phyloP scores from a whole-genome alignment of 1,139 yeast species.

The Saccharomyces hybrid region DNA sequence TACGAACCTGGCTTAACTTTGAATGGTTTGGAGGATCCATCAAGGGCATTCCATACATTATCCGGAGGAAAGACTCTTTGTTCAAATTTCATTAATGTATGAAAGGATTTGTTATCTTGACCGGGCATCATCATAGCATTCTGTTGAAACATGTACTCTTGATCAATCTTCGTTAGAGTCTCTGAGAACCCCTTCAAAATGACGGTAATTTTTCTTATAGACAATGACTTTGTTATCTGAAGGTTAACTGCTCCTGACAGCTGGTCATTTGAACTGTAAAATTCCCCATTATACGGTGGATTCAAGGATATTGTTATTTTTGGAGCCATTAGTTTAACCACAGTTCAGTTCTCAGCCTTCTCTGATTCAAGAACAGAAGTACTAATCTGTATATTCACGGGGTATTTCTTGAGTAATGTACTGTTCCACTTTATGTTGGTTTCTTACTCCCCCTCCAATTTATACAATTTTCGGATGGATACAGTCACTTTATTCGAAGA shows the following conservation, averaged over 20 bases:
- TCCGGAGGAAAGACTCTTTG: slow-evolving; percentile 28
- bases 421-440: too few species aligned
- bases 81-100: slow-evolving; percentile 16
- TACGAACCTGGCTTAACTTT: slow-evolving; percentile 25
- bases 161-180: slow-evolving; percentile 22
- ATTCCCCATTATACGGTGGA: slow-evolving; percentile 25
- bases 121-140: slow-evolving; percentile 21
- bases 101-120: slow-evolving; percentile 22
- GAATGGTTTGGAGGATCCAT: slow-evolving; percentile 25
- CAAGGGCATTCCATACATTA: slow-evolving; percentile 27
- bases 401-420: too few species aligned
- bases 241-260: slow-evolving; percentile 22
- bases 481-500: too few species aligned
- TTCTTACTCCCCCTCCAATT: too few species aligned
- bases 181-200: slow-evolving; percentile 24
- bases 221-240: slow-evolving; percentile 15
- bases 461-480: too few species aligned
- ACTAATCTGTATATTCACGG: too few species aligned
- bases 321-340: too few species aligned
- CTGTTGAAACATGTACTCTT: slow-evolving; percentile 16
- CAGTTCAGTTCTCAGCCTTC: too few species aligned
- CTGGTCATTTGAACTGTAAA: slow-evolving; percentile 23
- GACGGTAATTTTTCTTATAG: slow-evolving; percentile 22
- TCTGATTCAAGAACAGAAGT: too few species aligned
- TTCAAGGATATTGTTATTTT: slow-evolving; percentile 15